These are phyloP conservation scores for Rhodomyrtus tomentosa DNA, from an alignment of 345 rosid genomes.

Conservation along the genomic window DNA sequence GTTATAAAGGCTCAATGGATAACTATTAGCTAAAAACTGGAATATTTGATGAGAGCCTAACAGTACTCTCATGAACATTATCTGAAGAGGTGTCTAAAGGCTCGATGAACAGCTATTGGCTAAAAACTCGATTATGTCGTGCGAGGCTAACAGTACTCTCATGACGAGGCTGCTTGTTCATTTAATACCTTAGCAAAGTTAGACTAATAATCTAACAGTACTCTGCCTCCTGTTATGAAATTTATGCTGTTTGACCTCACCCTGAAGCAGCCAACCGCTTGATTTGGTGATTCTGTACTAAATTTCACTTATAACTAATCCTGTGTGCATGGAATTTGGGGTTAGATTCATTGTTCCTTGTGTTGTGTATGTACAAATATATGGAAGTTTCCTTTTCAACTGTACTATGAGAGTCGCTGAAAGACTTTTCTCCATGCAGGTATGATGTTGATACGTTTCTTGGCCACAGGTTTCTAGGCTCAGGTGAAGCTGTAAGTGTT, in stretches of 20 bases:
- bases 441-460: conserved; percentile 52
- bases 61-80: neutral
- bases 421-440: conserved; percentile 23
- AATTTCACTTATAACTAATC: neutral
- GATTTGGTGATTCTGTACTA: neutral
- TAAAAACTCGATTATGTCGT: neutral
- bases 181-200: neutral
- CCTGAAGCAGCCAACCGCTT: neutral
- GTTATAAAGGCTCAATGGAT: neutral
- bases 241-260: neutral
- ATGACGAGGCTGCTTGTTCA: neutral
- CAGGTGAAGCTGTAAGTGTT: conserved; percentile 55
- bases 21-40: neutral
- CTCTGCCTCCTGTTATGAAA: neutral
- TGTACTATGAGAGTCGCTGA: neutral
- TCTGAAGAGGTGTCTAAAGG: neutral
- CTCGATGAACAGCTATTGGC: neutral
- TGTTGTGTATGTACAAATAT: neutral
- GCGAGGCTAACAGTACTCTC: neutral
- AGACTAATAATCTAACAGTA: neutral
- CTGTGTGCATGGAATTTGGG: neutral
- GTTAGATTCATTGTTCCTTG: neutral
- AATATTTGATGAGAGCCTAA: neutral
- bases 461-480: conserved; percentile 28
- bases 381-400: neutral